phyloP scores from a whole-genome alignment of 495 filamentous ascomycete genomes.

The Ascodesmis nigricans region DNA sequence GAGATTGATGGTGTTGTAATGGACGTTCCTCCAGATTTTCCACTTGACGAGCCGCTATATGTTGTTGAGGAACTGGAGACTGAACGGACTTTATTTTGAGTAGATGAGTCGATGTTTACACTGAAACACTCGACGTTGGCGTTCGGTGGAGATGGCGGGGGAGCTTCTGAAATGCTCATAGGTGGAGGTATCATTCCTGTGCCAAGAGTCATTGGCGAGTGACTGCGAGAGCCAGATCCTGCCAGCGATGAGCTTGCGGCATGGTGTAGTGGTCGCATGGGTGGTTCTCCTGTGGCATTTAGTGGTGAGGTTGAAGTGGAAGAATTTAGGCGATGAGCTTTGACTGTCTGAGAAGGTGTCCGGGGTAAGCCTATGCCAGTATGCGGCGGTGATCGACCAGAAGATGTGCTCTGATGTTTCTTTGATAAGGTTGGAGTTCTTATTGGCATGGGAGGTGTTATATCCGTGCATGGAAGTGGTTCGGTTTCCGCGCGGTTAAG shows the following conservation, averaged over 20 bases:
- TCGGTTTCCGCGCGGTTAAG: slow-evolving; percentile 11
- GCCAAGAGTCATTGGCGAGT: not conserved
- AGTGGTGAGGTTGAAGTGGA: too few species aligned
- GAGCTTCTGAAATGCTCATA: not conserved
- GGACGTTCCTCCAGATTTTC: too few species aligned
- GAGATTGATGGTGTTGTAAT: too few species aligned
- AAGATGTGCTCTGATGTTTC: slow-evolving; percentile 2
- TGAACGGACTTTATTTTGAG: too few species aligned
- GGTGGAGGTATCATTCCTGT: not conserved
- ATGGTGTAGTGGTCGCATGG: too few species aligned
- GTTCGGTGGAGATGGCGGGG: too few species aligned
- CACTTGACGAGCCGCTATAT: too few species aligned
- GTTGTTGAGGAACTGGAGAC: too few species aligned
- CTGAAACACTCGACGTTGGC: too few species aligned
- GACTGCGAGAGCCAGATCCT: not conserved
- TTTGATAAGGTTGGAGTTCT: slow-evolving; percentile 3
- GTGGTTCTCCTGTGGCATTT: too few species aligned
- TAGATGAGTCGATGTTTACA: too few species aligned
- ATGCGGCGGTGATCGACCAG: slow-evolving; percentile 12
- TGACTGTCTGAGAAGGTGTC: slow-evolving; percentile 13
- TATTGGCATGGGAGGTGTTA: slow-evolving; percentile 8
- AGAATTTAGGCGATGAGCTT: slow-evolving; percentile 5
- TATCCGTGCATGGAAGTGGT: slow-evolving; percentile 5
- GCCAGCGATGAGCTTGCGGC: not conserved
- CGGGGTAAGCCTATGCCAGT: slow-evolving; percentile 16